A percentile compares a stretch with the other conserved stretches of the same genome.
Conservation (phyloP, 345 rosid genomes). For the Salix caprea region DNA sequence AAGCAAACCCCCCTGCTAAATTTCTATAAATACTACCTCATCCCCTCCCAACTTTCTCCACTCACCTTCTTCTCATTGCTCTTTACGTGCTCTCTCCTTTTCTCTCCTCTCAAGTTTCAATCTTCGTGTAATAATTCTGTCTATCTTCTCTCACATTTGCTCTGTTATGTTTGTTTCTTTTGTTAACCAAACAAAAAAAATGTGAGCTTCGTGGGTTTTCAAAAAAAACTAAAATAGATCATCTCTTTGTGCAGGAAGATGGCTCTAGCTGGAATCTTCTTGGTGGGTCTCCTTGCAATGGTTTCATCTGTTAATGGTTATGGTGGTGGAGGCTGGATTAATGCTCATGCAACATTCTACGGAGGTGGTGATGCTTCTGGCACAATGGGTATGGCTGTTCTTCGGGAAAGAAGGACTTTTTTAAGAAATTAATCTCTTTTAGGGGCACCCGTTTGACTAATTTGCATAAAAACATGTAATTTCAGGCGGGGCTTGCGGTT, state of each 20-base stretch:
- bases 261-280: conserved; percentile 38
- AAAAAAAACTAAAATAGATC: neutral
- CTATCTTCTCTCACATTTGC: conserved; percentile 7
- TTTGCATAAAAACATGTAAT: neutral
- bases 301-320: conserved; percentile 41
- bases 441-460: neutral
- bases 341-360: conserved; percentile 27
- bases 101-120: conserved; percentile 4
- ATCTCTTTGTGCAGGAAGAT: conserved; percentile 37
- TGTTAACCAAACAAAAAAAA: no score
- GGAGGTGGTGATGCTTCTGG: conserved; percentile 31
- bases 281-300: conserved; percentile 49
- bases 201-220: neutral
- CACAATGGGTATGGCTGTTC: conserved; percentile 25
- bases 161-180: neutral
- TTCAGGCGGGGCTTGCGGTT: conserved; percentile 28
- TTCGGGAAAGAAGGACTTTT: neutral
- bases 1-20: neutral
- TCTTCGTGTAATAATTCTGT: conserved; percentile 35
- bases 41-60: conserved; percentile 32
- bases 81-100: neutral
- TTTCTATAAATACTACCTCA: conserved; percentile 49
- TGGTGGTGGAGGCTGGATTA: conserved; percentile 30
- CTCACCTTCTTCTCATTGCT: conserved; percentile 35
- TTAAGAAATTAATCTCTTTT: neutral